These are phyloP conservation scores for Apophysomyces variabilis DNA, from an alignment of 371 early-diverging fungal species.

Conservation along the genomic window DNA sequence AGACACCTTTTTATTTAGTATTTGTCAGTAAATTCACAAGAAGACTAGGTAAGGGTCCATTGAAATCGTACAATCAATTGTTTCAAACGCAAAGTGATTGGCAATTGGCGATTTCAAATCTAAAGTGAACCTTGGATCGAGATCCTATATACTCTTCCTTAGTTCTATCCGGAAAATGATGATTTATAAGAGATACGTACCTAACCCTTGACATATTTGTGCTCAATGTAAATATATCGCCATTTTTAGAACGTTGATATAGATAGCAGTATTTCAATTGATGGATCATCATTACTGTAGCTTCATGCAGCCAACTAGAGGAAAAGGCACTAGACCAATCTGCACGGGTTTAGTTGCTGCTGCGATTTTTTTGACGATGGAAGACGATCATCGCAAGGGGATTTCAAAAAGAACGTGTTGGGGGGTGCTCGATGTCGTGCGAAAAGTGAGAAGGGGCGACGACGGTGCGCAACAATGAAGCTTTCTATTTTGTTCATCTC, in stretches of 20 bases:
- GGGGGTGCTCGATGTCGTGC: constrained; percentile 4
- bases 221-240: neutral
- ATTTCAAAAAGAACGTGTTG: constrained; percentile 8
- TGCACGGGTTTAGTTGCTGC: constrained; percentile 12
- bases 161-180: too few relatives aligned
- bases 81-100: neutral
- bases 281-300: constrained; percentile 4
- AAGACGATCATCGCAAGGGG: constrained; percentile 9
- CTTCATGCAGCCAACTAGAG: constrained; percentile 1
- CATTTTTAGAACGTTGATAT: neutral
- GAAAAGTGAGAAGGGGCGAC: constrained; percentile 10
- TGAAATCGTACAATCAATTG: neutral
- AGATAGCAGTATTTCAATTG: neutral
- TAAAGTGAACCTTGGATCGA: neutral
- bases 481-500: constrained; percentile 7
- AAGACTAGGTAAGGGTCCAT: neutral
- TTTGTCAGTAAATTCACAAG: constrained; percentile 5
- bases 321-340: constrained; percentile 3
- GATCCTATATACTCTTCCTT: too few relatives aligned
- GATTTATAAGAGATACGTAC: too few relatives aligned
- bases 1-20: neutral
- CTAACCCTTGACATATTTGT: neutral
- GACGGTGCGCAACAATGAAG: constrained; percentile 12
- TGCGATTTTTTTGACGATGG: constrained; percentile 12
- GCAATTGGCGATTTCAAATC: neutral